phyloP scores from a whole-genome alignment of 306 rosid species.

The Lathyrus tuberosus region DNA sequence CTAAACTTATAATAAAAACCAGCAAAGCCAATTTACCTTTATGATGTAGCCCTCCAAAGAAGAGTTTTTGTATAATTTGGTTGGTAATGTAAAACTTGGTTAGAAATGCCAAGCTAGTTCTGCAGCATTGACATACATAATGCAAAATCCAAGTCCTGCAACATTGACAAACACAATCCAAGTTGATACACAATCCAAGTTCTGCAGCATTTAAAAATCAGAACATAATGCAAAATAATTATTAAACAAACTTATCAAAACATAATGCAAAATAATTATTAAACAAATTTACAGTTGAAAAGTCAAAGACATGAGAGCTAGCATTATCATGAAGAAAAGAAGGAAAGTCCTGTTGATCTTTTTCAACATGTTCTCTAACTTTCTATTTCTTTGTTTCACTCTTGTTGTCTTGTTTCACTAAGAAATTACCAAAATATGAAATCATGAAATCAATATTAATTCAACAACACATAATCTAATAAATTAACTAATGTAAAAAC shows the following conservation, averaged over 20 bases:
- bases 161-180: no score
- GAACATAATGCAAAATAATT: no score
- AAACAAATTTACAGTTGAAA: constrained; percentile 59
- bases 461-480: no score
- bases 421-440: constrained; percentile 26
- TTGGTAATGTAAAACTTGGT: constrained; percentile 71
- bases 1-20: background rate
- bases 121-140: no score
- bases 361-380: constrained; percentile 39
- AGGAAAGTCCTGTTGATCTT: constrained; percentile 47
- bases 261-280: background rate
- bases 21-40: no score
- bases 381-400: no score
- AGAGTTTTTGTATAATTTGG: constrained; percentile 91
- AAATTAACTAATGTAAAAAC: no score
- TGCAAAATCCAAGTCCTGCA: no score
- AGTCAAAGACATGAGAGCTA: constrained; percentile 72
- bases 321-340: constrained; percentile 88
- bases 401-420: constrained; percentile 41
- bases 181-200: no score
- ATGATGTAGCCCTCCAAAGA: constrained; percentile 92
- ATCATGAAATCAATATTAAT: no score
- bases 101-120: constrained; percentile 37
- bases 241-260: no score
- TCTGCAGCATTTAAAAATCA: no score